phyloP scores from a whole-genome alignment of 2,329 filamentous ascomycete genomes.

The Aschersonia sp. region DNA sequence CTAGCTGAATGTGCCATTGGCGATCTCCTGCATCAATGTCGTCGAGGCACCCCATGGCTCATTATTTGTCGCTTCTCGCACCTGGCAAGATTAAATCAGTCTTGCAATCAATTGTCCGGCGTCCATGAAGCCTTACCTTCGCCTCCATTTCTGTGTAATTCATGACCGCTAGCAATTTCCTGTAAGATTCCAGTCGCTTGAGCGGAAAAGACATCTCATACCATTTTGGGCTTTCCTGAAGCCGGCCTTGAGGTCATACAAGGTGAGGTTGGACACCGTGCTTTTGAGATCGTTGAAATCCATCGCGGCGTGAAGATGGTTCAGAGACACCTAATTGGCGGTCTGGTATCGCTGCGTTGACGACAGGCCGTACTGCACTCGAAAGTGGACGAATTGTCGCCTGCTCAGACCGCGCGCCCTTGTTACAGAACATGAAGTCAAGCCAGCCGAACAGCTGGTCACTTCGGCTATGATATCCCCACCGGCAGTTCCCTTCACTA shows the following conservation, averaged over 20 bases:
- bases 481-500: neutral
- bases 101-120: conserved; percentile 1
- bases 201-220: conserved; percentile 21
- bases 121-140: conserved; percentile 28
- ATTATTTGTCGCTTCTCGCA: conserved; percentile 97
- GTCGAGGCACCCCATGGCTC: conserved; percentile 88
- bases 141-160: conserved; percentile 93
- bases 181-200: conserved; percentile 4
- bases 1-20: conserved; percentile 97
- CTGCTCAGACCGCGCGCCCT: neutral
- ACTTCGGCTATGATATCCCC: neutral
- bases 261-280: conserved; percentile 76
- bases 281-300: conserved; percentile 76
- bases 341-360: neutral
- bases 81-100: conserved; percentile 30
- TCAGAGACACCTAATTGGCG: neutral
- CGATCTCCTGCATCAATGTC: conserved; percentile 91
- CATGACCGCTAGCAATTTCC: conserved; percentile 63
- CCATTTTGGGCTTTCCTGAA: conserved; percentile 96
- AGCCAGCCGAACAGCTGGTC: neutral
- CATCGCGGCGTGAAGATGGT: conserved; percentile 36
- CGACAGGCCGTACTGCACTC: neutral
- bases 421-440: neutral
- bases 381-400: neutral
- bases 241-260: conserved; percentile 91